Conservation (phyloP, 2,329 filamentous ascomycete species). For the Fusarium sp. region DNA sequence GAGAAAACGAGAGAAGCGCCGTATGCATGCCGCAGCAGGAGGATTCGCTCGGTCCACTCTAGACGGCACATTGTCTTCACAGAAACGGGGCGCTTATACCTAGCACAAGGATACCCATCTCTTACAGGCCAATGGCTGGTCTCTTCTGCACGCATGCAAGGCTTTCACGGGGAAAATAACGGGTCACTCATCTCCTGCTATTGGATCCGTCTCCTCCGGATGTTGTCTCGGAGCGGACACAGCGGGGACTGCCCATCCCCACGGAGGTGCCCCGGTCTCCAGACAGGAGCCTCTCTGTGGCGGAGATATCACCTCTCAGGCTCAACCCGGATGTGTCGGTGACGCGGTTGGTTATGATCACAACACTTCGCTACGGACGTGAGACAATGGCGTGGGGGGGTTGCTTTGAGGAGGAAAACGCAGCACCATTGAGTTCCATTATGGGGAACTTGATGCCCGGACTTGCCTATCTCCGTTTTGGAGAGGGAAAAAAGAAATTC, state of each 20-base stretch:
- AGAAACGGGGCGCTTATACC: constrained; percentile 27
- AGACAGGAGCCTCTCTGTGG: constrained; percentile 16
- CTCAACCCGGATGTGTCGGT: constrained; percentile 35
- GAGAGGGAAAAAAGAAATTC: constrained; percentile 22
- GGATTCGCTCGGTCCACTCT: constrained; percentile 16
- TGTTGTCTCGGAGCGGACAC: constrained; percentile 36
- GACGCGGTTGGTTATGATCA: constrained; percentile 8
- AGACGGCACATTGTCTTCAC: constrained; percentile 23
- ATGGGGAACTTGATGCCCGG: constrained; percentile 6
- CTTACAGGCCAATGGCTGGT: constrained; percentile 24
- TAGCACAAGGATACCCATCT: constrained; percentile 4
- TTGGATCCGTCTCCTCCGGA: constrained; percentile 32
- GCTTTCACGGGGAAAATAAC: constrained; percentile 27
- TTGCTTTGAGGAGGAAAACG: constrained; percentile 10
- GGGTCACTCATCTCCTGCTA: constrained; percentile 14
- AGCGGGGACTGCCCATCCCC: constrained; percentile 22
- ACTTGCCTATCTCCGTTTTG: constrained; percentile 8
- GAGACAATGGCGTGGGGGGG: constrained; percentile 27
- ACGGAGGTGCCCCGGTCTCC: constrained; percentile 31
- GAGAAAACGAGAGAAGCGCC: constrained; percentile 26
- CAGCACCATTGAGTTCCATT: constrained; percentile 7
- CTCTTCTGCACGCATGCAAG: constrained; percentile 10
- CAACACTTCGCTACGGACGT: constrained; percentile 20
- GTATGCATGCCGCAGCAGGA: constrained; percentile 24
- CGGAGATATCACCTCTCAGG: constrained; percentile 7